These are phyloP conservation scores for Monosiga brevicollis DNA, from an alignment of 78 protist genomes.

Conservation along the genomic window DNA sequence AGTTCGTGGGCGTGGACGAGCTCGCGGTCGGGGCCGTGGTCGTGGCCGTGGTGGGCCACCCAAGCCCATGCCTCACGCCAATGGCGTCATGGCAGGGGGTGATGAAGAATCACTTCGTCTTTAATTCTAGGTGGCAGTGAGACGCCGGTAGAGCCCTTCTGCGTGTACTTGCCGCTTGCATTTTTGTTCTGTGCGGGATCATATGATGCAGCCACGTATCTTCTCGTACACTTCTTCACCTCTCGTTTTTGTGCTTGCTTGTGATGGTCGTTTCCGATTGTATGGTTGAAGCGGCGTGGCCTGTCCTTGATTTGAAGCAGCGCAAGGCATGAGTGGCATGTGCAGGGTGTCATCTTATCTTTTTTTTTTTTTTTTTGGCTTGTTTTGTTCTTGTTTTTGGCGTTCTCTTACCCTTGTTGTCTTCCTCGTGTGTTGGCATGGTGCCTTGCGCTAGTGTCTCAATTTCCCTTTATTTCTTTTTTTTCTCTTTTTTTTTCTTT, in stretches of 20 bases:
- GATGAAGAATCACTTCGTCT: neutral
- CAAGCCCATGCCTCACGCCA: neutral
- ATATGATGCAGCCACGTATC: neutral
- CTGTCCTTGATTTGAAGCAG: neutral
- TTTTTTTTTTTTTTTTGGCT: neutral
- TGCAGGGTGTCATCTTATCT: neutral
- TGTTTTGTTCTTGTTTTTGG: neutral
- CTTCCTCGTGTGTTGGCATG: neutral
- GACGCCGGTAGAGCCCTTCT: neutral
- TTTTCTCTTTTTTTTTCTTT: neutral
- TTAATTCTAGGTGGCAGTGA: neutral
- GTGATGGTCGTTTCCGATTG: neutral
- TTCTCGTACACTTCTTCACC: neutral
- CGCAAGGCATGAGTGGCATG: neutral
- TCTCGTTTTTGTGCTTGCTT: neutral
- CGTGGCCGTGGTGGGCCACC: neutral
- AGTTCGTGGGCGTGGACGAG: neutral
- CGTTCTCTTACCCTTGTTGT: neutral
- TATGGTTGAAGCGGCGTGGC: neutral
- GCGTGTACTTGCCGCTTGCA: neutral
- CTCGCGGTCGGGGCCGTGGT: neutral
- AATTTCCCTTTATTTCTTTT: neutral
- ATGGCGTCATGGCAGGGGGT: neutral
- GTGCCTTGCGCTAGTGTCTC: neutral
- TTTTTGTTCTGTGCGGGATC: neutral